Evolutionary conservation across 164 flowering plant genomes (phyloP), one percentile per base, ranked within the genome.

Genomic region (Vitis cinerea): DNA sequence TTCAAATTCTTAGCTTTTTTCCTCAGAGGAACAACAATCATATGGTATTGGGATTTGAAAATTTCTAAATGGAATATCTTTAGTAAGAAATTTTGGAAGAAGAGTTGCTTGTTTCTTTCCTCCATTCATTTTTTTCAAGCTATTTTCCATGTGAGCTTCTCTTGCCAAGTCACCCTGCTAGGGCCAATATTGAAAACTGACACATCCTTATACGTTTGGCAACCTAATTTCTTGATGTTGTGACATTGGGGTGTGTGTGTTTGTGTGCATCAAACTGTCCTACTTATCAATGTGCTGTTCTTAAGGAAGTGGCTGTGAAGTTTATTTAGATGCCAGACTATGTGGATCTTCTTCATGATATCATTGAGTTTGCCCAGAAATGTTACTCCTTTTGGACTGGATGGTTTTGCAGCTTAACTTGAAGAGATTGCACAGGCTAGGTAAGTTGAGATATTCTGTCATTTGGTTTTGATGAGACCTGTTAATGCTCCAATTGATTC

Each of bases 391-490:
- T 64, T 68, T 50, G 78, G 69, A 66, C 68, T 65, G 71, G 70
- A 73, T 80, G 81, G 79, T 59, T 73, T 72, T 54, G 59, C 72
- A 59, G 70, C 73, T 72, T 69, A 48, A 70, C 72, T 65, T 70
- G 59, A 71, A 69, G 59, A 52, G 63, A 29, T 57, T 65, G 47
- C 66, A 14, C n/a, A 31, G 69, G 19, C 64, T 62, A 72, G 79
- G 83, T 81, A 54, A 73, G 73, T 72, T 16, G 31, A 19, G 12
- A 17, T 51, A 19, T 48, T 57, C 10, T 65, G 54, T 56, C 12
- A 10, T 8, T 54, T 69, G 47, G 50, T 52, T 53, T 59, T 1
- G 13, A 19, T 52, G 19, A 30, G 29, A 11, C 14, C 53, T 56
- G 51, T 48, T 48, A 10, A 15, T 63, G 13, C 29, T 51, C 51